These are phyloP conservation scores for Candida glaebosa DNA, from an alignment of 805 yeast species.

Conservation along the genomic window DNA sequence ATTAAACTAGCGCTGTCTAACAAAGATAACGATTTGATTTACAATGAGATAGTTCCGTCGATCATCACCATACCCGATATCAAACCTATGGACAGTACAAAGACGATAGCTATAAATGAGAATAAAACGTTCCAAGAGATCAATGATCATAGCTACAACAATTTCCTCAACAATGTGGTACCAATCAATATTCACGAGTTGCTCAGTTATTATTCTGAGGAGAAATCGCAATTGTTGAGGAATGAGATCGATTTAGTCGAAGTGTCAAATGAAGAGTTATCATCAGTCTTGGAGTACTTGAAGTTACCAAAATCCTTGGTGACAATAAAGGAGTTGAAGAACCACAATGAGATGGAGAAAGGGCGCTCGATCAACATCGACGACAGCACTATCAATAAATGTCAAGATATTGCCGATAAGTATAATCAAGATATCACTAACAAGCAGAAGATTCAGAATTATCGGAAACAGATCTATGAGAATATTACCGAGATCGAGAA, in stretches of 20 bases:
- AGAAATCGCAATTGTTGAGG: conserved; percentile 74
- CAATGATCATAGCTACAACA: conserved; percentile 38
- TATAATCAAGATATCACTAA: conserved; percentile 34
- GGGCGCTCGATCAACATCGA: conserved; percentile 2
- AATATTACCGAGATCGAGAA: conserved; percentile 42
- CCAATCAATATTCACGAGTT: conserved; percentile 87
- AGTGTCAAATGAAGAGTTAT: conserved; percentile 73
- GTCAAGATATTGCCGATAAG: conserved; percentile 21
- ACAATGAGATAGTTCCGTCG: conserved; percentile 73
- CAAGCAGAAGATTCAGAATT: conserved; percentile 21
- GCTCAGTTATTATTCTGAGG: conserved; percentile 84
- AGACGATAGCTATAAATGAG: conserved; percentile 51
- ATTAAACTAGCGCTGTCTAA: conserved; percentile 45
- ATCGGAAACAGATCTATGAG: conserved; percentile 36
- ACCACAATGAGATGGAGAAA: conserved; percentile 8
- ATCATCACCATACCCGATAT: conserved; percentile 58
- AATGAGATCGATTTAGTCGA: conserved; percentile 70
- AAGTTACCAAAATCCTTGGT: conserved; percentile 67
- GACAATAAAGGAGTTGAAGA: conserved; percentile 45
- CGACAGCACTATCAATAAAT: conserved; percentile 6
- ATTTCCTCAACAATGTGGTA: conserved; percentile 72
- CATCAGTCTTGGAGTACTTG: conserved; percentile 76
- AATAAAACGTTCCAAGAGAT: conserved; percentile 40
- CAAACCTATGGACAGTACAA: conserved; percentile 66
- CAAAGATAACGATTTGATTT: conserved; percentile 87